Conservation (phyloP, 495 filamentous ascomycete genomes). For the Aspergillus funiculosus region DNA sequence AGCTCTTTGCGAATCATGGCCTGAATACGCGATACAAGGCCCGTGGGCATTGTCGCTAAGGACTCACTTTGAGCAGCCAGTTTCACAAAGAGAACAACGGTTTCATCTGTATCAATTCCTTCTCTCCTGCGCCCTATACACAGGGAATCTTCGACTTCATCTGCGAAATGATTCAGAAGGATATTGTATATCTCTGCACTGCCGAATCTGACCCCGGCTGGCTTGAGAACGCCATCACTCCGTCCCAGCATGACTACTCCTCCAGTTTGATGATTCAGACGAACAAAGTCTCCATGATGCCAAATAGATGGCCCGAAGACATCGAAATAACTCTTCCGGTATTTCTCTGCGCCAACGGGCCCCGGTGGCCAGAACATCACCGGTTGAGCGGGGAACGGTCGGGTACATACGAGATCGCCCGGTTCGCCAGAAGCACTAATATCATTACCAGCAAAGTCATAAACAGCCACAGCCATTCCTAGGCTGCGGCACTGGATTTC, state of each 20-base stretch:
- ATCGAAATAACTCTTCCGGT: slow-evolving; percentile 81
- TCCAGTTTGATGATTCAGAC: slow-evolving; percentile 65
- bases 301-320: slow-evolving; percentile 65
- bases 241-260: slow-evolving; percentile 82
- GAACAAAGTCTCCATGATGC: slow-evolving; percentile 94
- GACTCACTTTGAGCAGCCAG: slow-evolving; percentile 45
- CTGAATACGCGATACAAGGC: slow-evolving; percentile 56
- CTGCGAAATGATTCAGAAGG: slow-evolving; percentile 71
- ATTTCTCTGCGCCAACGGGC: slow-evolving; percentile 60
- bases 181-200: slow-evolving; percentile 90
- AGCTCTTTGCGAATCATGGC: slow-evolving; percentile 62
- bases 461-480: slow-evolving; percentile 82
- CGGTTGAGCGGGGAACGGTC: slow-evolving; percentile 86
- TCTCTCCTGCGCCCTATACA: slow-evolving; percentile 74
- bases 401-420: slow-evolving; percentile 86
- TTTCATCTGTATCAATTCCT: slow-evolving; percentile 67
- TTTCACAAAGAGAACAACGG: slow-evolving; percentile 78
- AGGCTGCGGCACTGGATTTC: slow-evolving; percentile 89
- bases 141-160: slow-evolving; percentile 73
- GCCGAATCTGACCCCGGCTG: slow-evolving; percentile 79
- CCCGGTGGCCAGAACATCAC: slow-evolving; percentile 76
- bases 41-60: slow-evolving; percentile 22
- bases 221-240: slow-evolving; percentile 88
- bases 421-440: slow-evolving; percentile 54
- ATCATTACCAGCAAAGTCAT: slow-evolving; percentile 55